phyloP scores from a whole-genome alignment of 148 eudicot species.

The Persicaria tinctoria region DNA sequence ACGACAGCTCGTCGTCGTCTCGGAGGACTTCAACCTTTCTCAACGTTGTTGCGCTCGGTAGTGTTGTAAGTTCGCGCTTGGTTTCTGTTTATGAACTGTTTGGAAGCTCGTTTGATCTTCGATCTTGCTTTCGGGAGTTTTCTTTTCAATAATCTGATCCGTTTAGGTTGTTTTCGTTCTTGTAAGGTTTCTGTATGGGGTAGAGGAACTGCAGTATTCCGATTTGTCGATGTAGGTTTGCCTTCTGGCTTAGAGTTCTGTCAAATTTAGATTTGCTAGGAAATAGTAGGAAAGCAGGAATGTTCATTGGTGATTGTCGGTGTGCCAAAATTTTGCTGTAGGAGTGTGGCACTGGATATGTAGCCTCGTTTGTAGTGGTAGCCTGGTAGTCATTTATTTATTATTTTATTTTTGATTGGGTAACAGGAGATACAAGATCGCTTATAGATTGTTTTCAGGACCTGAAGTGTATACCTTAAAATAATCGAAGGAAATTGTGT shows the following conservation, averaged over 20 bases:
- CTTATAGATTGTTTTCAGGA: too few species aligned
- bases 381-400: too few species aligned
- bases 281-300: neutral
- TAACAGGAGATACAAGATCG: too few species aligned
- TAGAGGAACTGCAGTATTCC: neutral
- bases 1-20: constrained; percentile 51
- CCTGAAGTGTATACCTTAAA: too few species aligned
- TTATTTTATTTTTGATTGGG: too few species aligned
- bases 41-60: constrained; percentile 85
- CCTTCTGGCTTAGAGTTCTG: neutral
- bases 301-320: constrained; percentile 1
- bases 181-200: neutral
- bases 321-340: neutral
- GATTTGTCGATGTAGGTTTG: constrained; percentile 2
- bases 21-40: constrained; percentile 71
- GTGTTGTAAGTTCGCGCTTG: constrained; percentile 45
- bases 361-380: neutral
- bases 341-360: neutral
- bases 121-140: neutral
- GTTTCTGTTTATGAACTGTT: neutral
- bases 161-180: neutral
- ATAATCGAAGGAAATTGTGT: neutral
- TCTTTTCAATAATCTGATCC: neutral
- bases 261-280: neutral
- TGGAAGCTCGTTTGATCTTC: neutral